Conservation (phyloP, 257 asterid species). For the Leonotis leonurus region DNA sequence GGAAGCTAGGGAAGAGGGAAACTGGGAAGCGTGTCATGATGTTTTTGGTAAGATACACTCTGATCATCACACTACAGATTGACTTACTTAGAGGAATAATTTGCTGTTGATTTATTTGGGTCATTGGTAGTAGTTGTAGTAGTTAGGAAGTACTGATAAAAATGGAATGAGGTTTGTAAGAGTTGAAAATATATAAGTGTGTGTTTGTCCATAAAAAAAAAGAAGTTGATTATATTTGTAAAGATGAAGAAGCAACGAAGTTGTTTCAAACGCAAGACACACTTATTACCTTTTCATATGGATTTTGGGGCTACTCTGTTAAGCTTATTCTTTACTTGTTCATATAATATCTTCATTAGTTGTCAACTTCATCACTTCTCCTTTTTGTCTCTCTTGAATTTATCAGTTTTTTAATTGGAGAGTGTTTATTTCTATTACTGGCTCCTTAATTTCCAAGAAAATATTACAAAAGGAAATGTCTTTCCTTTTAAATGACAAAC, state of each 20-base stretch:
- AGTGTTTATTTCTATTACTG: too few species aligned
- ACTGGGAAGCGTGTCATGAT: slow-evolving; percentile 83
- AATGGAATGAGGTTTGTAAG: slow-evolving; percentile 11
- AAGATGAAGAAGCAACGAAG: slow-evolving; percentile 21
- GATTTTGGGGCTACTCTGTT: background rate
- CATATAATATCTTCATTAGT: too few species aligned
- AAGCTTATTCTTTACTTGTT: slow-evolving; percentile 1
- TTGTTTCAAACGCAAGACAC: too few species aligned
- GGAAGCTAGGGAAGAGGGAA: slow-evolving; percentile 79
- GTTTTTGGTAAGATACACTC: slow-evolving; percentile 77
- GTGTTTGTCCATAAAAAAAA: background rate
- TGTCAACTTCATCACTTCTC: too few species aligned
- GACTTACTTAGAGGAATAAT: slow-evolving; percentile 10
- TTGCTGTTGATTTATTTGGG: background rate
- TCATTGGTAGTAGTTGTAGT: slow-evolving; percentile 12
- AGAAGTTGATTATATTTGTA: slow-evolving; percentile 1
- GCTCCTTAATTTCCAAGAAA: too few species aligned
- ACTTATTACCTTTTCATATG: background rate
- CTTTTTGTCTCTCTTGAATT: too few species aligned
- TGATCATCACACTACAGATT: slow-evolving; percentile 38
- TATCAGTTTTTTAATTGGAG: too few species aligned
- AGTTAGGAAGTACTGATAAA: slow-evolving; percentile 16
- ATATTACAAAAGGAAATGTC: too few species aligned
- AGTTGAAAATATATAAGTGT: background rate
- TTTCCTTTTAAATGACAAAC: too few species aligned